Evolutionary conservation across 2,329 filamentous ascomycete species (phyloP).

Genomic region (Aspergillus flavus): DNA sequence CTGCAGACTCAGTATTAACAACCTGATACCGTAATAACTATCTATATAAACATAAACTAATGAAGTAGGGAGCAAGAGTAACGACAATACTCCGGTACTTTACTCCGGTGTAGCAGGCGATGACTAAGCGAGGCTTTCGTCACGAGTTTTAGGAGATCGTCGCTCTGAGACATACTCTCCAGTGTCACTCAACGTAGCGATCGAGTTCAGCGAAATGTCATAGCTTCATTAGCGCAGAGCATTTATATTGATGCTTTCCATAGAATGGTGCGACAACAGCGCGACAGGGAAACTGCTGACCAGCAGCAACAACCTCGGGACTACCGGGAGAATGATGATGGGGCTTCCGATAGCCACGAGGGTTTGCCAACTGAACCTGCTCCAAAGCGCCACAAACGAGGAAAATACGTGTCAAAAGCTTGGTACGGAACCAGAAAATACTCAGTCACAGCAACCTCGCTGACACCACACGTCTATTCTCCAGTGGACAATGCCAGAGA

Average conservation of each 20-base stretch:
- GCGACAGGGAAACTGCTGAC: neutral
- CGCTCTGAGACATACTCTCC: neutral
- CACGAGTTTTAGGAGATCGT: neutral
- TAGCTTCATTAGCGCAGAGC: neutral
- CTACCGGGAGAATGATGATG: neutral
- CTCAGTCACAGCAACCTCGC: neutral
- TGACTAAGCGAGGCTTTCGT: neutral
- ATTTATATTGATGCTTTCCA: neutral
- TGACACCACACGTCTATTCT: neutral
- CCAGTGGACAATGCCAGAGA: conserved; percentile 21
- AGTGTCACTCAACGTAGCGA: neutral
- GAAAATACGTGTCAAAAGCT: conserved; percentile 25
- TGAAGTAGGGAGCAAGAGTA: neutral
- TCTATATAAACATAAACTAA: neutral
- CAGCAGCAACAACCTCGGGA: neutral
- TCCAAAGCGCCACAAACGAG: conserved; percentile 18
- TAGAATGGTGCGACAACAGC: neutral
- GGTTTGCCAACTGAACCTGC: neutral
- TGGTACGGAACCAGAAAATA: conserved; percentile 16
- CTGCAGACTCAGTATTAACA: too few relatives aligned
- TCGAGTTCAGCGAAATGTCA: neutral
- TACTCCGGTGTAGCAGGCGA: neutral
- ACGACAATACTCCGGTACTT: neutral
- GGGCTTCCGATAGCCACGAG: neutral
- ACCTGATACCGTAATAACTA: too few relatives aligned